phyloP scores from a whole-genome alignment of 2,329 filamentous ascomycete species.

The Fusarium sp. region DNA sequence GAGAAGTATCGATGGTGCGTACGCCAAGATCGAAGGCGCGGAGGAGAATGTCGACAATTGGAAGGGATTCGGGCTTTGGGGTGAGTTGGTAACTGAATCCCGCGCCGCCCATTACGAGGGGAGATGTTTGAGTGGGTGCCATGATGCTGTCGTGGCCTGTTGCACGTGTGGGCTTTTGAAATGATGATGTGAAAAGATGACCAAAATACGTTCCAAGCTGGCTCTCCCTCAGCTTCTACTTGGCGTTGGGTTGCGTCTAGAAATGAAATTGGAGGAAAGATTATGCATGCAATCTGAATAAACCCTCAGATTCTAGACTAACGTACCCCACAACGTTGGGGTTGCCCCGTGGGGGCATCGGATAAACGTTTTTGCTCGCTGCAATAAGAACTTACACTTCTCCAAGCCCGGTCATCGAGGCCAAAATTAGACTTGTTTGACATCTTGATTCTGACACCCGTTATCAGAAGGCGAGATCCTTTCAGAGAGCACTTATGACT shows the following conservation, averaged over 20 bases:
- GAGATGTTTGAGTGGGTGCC: neutral
- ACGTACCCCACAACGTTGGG: neutral
- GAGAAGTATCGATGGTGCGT: neutral
- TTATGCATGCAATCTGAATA: neutral
- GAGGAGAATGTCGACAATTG: neutral
- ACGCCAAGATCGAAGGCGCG: constrained; percentile 9
- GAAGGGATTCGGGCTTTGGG: neutral
- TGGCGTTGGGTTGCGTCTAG: too few relatives aligned
- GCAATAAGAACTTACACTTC: too few relatives aligned
- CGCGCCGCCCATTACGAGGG: constrained; percentile 1
- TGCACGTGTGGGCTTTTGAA: accelerated
- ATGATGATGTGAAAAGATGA: accelerated
- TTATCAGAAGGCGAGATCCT: too few relatives aligned
- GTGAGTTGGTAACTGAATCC: constrained; percentile 6
- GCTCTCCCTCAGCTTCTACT: accelerated
- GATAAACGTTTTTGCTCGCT: neutral
- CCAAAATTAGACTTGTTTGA: neutral
- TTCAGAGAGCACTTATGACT: too few relatives aligned
- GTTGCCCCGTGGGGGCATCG: neutral
- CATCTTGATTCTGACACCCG: neutral
- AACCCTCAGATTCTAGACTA: neutral
- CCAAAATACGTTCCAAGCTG: accelerated
- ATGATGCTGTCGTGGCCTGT: neutral
- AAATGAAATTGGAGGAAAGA: neutral
- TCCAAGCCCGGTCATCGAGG: too few relatives aligned